Conservation (phyloP, 129 eudicot species). For the Flaveria brownii region DNA sequence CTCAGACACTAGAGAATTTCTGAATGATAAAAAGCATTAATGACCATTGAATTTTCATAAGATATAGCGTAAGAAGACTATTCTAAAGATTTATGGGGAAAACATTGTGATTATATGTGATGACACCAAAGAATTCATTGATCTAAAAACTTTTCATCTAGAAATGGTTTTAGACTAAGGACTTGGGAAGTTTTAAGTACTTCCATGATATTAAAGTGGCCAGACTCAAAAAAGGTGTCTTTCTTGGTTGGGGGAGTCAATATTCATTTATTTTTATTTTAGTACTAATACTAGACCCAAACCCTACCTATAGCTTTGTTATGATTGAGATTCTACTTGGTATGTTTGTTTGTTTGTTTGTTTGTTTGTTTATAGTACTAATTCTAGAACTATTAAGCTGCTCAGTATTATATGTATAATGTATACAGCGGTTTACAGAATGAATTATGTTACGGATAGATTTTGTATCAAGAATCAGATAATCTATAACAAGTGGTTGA, state of each 20-base stretch:
- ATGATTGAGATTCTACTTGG: too few species aligned
- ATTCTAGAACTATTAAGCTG: neutral
- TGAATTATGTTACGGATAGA: neutral
- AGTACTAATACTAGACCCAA: too few species aligned
- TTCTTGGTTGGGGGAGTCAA: neutral
- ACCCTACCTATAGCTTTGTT: too few species aligned
- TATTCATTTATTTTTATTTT: neutral
- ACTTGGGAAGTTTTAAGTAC: neutral
- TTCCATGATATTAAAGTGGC: neutral
- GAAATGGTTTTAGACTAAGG: neutral
- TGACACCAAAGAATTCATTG: neutral
- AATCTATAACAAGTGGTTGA: neutral
- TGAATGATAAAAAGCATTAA: neutral
- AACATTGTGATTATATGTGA: neutral
- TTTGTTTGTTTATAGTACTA: neutral
- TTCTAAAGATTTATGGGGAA: neutral
- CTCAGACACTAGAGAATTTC: neutral
- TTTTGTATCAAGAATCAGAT: constrained; percentile 8
- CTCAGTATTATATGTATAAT: neutral
- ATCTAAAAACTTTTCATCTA: neutral
- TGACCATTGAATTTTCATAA: neutral
- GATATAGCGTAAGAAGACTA: neutral
- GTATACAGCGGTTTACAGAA: neutral
- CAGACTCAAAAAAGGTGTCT: neutral
- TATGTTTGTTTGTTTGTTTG: too few species aligned